A percentile compares a stretch with the other conserved stretches of the same genome.
These are phyloP conservation scores for Pythium rhizo-oryzae DNA, from an alignment of 352 stramenopile genomes.

Conservation along the genomic window DNA sequence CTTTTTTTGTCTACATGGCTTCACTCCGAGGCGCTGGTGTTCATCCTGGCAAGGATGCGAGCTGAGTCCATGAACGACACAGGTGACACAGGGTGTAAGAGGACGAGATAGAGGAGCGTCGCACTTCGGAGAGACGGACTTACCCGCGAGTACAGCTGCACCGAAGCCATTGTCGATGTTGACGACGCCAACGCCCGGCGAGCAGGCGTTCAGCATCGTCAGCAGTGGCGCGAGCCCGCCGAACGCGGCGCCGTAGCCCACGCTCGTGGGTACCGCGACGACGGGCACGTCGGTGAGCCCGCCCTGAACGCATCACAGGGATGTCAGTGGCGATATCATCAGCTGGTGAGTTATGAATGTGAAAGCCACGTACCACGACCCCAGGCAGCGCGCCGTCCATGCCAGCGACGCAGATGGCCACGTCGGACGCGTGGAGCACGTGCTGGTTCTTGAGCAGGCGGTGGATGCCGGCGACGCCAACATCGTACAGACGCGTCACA, in stretches of 20 bases:
- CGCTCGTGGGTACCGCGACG: constrained; percentile 91
- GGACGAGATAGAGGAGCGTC: background rate
- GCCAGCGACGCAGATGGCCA: constrained; percentile 96
- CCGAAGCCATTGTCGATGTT: constrained; percentile 99
- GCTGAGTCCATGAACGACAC: constrained; percentile 5
- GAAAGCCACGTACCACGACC: constrained; percentile 87
- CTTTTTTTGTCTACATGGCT: constrained; percentile 2
- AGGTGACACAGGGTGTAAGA: background rate
- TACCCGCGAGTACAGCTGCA: constrained; percentile 92
- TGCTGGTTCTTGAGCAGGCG: constrained; percentile 89
- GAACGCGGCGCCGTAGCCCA: constrained; percentile 92
- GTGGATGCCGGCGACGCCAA: constrained; percentile 94
- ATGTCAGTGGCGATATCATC: background rate
- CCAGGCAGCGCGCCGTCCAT: constrained; percentile 98
- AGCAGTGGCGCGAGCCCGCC: constrained; percentile 94
- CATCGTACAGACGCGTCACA: constrained; percentile 90
- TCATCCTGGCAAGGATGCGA: constrained; percentile 21
- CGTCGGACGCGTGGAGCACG: constrained; percentile 84
- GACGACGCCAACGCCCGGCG: constrained; percentile 97
- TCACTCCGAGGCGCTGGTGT: background rate
- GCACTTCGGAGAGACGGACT: background rate
- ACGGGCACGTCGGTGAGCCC: constrained; percentile 84
- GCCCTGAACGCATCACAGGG: constrained; percentile 37
- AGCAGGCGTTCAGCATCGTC: constrained; percentile 98
- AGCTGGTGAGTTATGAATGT: background rate